Evolutionary conservation across 2,329 filamentous ascomycete species (phyloP).

Genomic region (Hyphodiscus sp.): DNA sequence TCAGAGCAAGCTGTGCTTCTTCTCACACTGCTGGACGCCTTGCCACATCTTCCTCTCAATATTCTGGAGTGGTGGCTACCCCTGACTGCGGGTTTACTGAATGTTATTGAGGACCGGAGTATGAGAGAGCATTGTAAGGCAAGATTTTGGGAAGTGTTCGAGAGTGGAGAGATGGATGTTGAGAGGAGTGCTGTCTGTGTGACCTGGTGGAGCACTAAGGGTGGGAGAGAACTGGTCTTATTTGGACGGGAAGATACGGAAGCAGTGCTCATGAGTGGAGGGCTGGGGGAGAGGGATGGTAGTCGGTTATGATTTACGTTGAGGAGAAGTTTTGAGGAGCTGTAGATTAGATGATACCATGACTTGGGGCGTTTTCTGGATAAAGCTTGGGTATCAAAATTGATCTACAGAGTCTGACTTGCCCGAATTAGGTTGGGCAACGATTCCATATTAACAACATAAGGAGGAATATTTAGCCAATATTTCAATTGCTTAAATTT

Average conservation of each 20-base stretch:
- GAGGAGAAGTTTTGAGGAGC: neutral
- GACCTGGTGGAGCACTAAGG: conserved; percentile 58
- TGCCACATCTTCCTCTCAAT: conserved; percentile 53
- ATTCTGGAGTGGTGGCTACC: conserved; percentile 62
- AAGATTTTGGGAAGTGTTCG: conserved; percentile 60
- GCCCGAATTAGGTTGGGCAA: too few relatives aligned
- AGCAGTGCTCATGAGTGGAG: conserved; percentile 28
- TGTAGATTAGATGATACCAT: neutral
- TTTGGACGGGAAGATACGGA: conserved; percentile 11
- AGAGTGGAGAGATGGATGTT: conserved; percentile 64
- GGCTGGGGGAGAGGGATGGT: conserved; percentile 13
- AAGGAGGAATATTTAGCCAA: too few relatives aligned
- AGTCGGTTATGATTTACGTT: conserved; percentile 19
- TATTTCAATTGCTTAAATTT: too few relatives aligned
- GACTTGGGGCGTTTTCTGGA: neutral
- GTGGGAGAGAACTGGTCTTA: conserved; percentile 28
- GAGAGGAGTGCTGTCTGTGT: conserved; percentile 59
- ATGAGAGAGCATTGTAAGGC: conserved; percentile 53
- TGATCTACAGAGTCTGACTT: too few relatives aligned
- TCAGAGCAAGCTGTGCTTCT: conserved; percentile 56
- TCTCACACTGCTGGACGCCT: conserved; percentile 57
- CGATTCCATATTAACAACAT: too few relatives aligned
- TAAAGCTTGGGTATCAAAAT: neutral
- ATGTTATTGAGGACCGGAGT: conserved; percentile 43
- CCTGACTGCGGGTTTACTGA: conserved; percentile 52